Base-by-base conservation (phyloP, 2,329 filamentous ascomycete species). In the Tolypocladium inflatum region DNA sequence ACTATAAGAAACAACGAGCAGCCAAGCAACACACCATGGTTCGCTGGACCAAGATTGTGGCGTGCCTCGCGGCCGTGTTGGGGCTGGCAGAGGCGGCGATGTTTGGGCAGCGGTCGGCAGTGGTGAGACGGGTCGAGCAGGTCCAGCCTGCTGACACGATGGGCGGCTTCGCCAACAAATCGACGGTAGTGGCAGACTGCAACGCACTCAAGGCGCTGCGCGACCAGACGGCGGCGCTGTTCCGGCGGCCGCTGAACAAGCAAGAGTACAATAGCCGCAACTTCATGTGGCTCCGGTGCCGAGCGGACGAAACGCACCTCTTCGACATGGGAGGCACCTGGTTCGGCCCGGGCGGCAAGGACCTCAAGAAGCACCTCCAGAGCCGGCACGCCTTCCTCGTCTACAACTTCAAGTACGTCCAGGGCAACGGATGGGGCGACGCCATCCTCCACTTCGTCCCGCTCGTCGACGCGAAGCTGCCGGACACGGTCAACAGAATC, bases 281-380 rank as follows among this genome's bases (percentile, higher is more conserved):
- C 38, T 57, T 57, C 23, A 56, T 56, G 37, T 52, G 55, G 55
- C 1, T 56, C 8, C 35, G 55, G 23, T 56, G 48, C 45, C 45
- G 55, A 13, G n/a, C 21, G 13, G 45, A 19, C 2, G 0, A 1
- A 15, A 19, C 5, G 1, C 21, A 38, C 10, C 11, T 9, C 3
- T 56, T 39, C 42, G 42, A 56, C 21, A 23, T 50, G 35, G 55
- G 55, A 1, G 54, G 54, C 41, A 45, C 11, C n/a, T 55, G 54
- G 54, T 45, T 45, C n/a, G 54, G 33, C 33, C 5, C 7, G 4
- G n/a, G 11, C 10, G 52, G 30, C 54, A 21, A 35, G 23, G 23
- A 8, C 13, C 17, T 55, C 41, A 26, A 48, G n/a, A 10, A 21
- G 2, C 2, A 26, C 11, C 19, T 26, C 2, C 4, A n/a, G 37